These are phyloP conservation scores for Leccinellum luteum DNA, from an alignment of 768 basidiomycete genomes.

Conservation along the genomic window DNA sequence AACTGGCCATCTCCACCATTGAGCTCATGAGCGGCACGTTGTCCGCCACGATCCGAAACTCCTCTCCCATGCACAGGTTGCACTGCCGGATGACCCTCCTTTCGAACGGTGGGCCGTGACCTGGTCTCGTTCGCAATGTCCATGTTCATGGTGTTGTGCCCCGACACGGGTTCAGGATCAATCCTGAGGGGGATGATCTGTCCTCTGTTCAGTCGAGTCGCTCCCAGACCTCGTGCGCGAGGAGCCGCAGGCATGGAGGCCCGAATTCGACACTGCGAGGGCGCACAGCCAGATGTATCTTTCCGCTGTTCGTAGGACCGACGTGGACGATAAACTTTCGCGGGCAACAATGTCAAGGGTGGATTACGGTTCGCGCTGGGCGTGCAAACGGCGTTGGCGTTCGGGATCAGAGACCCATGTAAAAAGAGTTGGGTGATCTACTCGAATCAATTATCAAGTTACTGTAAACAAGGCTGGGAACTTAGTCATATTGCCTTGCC, in stretches of 20 bases:
- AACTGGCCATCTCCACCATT: slow-evolving; percentile 89
- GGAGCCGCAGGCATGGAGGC: no score
- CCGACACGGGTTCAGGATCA: slow-evolving; percentile 40
- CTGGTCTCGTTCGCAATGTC: slow-evolving; percentile 23
- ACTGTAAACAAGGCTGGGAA: no score
- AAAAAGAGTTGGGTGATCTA: slow-evolving; percentile 49
- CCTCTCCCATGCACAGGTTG: slow-evolving; percentile 87
- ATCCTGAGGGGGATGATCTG: no score
- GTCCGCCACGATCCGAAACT: no score
- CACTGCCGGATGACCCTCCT: slow-evolving; percentile 55
- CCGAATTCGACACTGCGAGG: slow-evolving; percentile 67
- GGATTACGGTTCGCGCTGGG: slow-evolving; percentile 23
- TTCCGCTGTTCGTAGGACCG: slow-evolving; percentile 96
- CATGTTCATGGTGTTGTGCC: slow-evolving; percentile 37
- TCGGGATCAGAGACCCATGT: slow-evolving; percentile 48
- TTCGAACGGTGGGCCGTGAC: slow-evolving; percentile 27
- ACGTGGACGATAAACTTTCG: no score
- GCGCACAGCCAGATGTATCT: slow-evolving; percentile 95
- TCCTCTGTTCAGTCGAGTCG: no score
- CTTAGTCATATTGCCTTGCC: no score
- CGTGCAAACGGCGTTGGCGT: slow-evolving; percentile 24
- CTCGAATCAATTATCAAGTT: slow-evolving; percentile 29
- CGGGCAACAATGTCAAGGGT: slow-evolving; percentile 39
- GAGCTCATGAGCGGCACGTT: slow-evolving; percentile 62
- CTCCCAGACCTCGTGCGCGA: no score